phyloP scores from a whole-genome alignment of 164 flowering plant genomes.

The Vitis rupestris region DNA sequence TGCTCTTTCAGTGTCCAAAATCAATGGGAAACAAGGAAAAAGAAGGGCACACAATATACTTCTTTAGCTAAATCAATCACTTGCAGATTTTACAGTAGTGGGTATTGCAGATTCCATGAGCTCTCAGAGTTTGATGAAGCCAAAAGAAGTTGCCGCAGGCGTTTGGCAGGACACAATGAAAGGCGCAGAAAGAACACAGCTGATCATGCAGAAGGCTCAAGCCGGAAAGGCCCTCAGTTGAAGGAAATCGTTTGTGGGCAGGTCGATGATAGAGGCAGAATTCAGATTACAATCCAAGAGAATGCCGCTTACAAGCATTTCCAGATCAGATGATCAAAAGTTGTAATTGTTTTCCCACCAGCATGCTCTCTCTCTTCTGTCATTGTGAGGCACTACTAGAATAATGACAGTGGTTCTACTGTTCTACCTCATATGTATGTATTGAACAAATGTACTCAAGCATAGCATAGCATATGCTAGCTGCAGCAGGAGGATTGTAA shows the following conservation, averaged over 20 bases:
- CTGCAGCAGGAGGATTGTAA: too few relatives aligned
- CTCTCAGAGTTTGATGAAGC: slow-evolving; percentile 48
- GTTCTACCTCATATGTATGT: too few relatives aligned
- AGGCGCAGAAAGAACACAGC: slow-evolving; percentile 37
- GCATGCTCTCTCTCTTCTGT: slow-evolving; percentile 52
- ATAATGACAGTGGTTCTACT: too few relatives aligned
- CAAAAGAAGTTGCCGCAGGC: slow-evolving; percentile 50
- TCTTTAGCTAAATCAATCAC: too few relatives aligned
- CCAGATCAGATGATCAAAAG: slow-evolving; percentile 30
- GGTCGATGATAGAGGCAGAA: slow-evolving; percentile 32
- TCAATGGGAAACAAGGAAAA: too few relatives aligned
- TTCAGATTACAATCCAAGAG: slow-evolving; percentile 28
- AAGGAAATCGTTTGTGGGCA: slow-evolving; percentile 25
- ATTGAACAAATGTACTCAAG: too few relatives aligned
- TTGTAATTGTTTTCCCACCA: not conserved
- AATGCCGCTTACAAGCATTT: slow-evolving; percentile 33
- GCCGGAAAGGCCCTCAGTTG: slow-evolving; percentile 26
- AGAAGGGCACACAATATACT: too few relatives aligned
- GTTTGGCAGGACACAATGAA: slow-evolving; percentile 55
- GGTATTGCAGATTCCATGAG: slow-evolving; percentile 46
- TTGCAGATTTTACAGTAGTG: not conserved
- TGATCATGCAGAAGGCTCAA: slow-evolving; percentile 25
- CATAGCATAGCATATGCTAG: too few relatives aligned
- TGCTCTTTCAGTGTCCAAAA: not conserved
- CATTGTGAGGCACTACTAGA: slow-evolving; percentile 2